These are phyloP conservation scores for Eragrostis nindensis DNA, from an alignment of 176 grass and related monocot species.

Conservation along the genomic window DNA sequence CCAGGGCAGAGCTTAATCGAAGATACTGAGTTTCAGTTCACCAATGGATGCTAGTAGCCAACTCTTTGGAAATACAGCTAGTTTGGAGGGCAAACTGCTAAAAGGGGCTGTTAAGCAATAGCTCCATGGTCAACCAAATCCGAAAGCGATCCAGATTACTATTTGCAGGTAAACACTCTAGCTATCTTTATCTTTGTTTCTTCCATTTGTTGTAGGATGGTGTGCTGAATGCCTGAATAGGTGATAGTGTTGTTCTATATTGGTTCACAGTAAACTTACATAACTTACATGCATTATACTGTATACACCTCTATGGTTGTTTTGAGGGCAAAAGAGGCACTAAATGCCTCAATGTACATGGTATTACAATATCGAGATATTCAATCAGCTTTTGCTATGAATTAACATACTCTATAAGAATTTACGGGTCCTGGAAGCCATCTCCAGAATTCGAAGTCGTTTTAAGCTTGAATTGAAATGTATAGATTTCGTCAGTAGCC, in stretches of 20 bases:
- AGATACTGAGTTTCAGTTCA: constrained; percentile 36
- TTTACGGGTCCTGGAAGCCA: no score
- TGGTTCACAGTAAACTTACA: no score
- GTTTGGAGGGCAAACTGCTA: neutral
- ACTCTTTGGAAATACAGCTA: constrained; percentile 12
- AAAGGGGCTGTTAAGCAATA: neutral
- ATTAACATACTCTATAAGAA: no score
- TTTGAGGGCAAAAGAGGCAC: neutral
- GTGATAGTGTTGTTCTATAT: neutral
- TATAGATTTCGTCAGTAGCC: no score
- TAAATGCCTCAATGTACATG: neutral
- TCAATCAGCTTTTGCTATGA: neutral
- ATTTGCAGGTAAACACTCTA: constrained; percentile 34
- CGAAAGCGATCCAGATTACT: neutral
- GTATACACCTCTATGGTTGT: neutral
- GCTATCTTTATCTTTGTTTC: neutral
- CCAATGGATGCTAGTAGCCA: neutral
- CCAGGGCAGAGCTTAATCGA: constrained; percentile 55
- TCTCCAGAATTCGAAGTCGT: no score
- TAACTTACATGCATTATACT: neutral
- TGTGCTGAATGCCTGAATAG: neutral
- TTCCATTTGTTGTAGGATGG: neutral
- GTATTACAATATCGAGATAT: neutral
- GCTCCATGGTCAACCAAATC: neutral
- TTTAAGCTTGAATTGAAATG: no score